These are phyloP conservation scores for Neurospora intermedia DNA, from an alignment of 495 filamentous ascomycete species.

Conservation along the genomic window DNA sequence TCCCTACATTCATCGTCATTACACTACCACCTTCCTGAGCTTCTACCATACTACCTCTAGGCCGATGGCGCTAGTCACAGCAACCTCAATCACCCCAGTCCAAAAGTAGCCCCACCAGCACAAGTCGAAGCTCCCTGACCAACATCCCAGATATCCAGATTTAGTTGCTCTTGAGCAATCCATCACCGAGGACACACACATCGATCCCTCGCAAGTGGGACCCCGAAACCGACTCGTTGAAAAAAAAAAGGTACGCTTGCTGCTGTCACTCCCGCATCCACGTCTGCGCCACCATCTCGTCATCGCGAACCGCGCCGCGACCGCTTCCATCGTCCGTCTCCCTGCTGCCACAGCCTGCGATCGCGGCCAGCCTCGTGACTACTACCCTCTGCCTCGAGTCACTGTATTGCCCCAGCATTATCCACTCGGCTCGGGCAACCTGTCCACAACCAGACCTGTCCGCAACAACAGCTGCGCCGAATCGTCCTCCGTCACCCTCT, in stretches of 20 bases:
- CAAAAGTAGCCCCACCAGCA: constrained; percentile 48
- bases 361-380: constrained; percentile 1
- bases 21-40: not conserved
- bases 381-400: constrained; percentile 1
- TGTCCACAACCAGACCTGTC: not conserved
- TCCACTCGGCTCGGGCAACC: not conserved
- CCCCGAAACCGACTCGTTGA: constrained; percentile 77
- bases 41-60: not conserved
- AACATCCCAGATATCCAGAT: constrained; percentile 93
- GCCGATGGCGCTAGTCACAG: constrained; percentile 46
- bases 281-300: not conserved
- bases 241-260: constrained; percentile 51
- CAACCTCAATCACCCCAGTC: constrained; percentile 41
- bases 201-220: constrained; percentile 80
- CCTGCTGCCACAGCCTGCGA: not conserved
- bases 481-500: not conserved
- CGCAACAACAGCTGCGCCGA: not conserved
- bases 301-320: not conserved
- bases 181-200: constrained; percentile 80
- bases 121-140: constrained; percentile 44
- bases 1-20: not conserved
- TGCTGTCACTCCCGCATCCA: not conserved
- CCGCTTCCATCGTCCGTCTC: not conserved
- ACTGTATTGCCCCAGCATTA: not conserved
- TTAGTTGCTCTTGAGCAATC: constrained; percentile 78